Evolutionary conservation across 257 asterid species (phyloP).

Genomic region (Echites panduratus): DNA sequence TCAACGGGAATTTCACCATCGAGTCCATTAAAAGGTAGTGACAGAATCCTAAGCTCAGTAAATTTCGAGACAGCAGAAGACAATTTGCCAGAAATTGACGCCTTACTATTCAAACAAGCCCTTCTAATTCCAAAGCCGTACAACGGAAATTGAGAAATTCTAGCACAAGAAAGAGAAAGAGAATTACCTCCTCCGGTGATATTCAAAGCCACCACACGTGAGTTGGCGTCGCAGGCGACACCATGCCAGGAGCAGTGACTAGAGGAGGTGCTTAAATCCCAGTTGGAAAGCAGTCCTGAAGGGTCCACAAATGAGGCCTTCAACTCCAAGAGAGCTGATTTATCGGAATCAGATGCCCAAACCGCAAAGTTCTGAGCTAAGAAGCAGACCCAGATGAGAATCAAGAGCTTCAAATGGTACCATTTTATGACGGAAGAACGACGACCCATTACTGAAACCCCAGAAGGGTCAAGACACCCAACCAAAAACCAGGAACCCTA

Average conservation of each 20-base stretch:
- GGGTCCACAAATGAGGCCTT: slow-evolving; percentile 66
- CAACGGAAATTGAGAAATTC: slow-evolving; percentile 68
- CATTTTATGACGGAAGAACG: slow-evolving; percentile 45
- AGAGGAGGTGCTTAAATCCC: slow-evolving; percentile 37
- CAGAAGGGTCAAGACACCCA: slow-evolving; percentile 41
- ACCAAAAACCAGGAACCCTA: slow-evolving; percentile 16
- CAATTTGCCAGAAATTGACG: slow-evolving; percentile 47
- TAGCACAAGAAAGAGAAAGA: slow-evolving; percentile 48
- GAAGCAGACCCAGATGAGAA: slow-evolving; percentile 40
- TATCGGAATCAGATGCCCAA: slow-evolving; percentile 55
- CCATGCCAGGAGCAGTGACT: slow-evolving; percentile 81
- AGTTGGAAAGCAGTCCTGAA: slow-evolving; percentile 49
- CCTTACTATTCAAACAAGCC: slow-evolving; percentile 39
- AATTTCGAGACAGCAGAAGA: slow-evolving; percentile 51
- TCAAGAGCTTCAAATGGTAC: slow-evolving; percentile 56
- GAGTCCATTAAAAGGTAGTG: slow-evolving; percentile 73
- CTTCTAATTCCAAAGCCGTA: slow-evolving; percentile 79
- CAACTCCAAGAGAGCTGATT: slow-evolving; percentile 77
- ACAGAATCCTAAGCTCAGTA: slow-evolving; percentile 53
- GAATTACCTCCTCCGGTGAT: slow-evolving; percentile 74
- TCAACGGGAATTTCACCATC: slow-evolving; percentile 65
- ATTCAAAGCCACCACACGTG: slow-evolving; percentile 68
- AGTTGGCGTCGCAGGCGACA: slow-evolving; percentile 57
- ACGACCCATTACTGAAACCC: slow-evolving; percentile 64
- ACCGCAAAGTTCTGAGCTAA: slow-evolving; percentile 36